Percentiles rank a stretch among this genome's conserved stretches.
Evolutionary conservation across 2,329 filamentous ascomycete species (phyloP).

Genomic region (Akanthomyces muscarius): DNA sequence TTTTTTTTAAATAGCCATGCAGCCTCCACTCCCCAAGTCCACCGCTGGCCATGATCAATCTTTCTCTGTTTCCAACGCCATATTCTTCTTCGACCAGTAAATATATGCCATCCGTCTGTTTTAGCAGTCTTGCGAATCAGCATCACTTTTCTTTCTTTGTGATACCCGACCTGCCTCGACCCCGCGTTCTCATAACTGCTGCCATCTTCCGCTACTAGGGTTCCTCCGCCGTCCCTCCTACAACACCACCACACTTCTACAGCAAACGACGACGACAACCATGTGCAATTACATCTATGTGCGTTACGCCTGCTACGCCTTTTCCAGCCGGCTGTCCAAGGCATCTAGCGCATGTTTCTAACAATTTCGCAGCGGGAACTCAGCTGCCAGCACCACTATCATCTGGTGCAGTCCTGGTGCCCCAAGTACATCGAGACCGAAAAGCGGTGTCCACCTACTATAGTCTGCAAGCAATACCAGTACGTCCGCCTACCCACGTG

Average conservation of each 20-base stretch:
- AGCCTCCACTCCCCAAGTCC: conserved; percentile 3
- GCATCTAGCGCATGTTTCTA: neutral
- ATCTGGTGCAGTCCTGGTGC: conserved; percentile 45
- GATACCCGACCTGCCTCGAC: neutral
- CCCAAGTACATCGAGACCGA: conserved; percentile 43
- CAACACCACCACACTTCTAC: neutral
- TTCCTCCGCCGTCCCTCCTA: neutral
- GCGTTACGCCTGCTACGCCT: conserved; percentile 19
- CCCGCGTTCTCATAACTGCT: neutral
- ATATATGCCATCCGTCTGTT: neutral
- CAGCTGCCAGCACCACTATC: conserved; percentile 49
- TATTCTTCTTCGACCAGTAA: neutral
- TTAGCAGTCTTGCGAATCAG: neutral
- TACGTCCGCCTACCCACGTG: conserved; percentile 24
- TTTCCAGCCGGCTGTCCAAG: neutral
- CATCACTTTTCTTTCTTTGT: neutral
- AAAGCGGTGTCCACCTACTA: conserved; percentile 39
- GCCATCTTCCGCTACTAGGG: neutral
- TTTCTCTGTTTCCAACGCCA: neutral
- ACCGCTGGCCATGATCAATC: neutral
- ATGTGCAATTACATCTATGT: conserved; percentile 53
- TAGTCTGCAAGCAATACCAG: conserved; percentile 45
- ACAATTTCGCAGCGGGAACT: conserved; percentile 42
- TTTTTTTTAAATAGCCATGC: conserved; percentile 13
- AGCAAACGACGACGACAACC: conserved; percentile 21